phyloP scores from a whole-genome alignment of 2,329 filamentous ascomycete genomes.

The Diaporthe sp. region DNA sequence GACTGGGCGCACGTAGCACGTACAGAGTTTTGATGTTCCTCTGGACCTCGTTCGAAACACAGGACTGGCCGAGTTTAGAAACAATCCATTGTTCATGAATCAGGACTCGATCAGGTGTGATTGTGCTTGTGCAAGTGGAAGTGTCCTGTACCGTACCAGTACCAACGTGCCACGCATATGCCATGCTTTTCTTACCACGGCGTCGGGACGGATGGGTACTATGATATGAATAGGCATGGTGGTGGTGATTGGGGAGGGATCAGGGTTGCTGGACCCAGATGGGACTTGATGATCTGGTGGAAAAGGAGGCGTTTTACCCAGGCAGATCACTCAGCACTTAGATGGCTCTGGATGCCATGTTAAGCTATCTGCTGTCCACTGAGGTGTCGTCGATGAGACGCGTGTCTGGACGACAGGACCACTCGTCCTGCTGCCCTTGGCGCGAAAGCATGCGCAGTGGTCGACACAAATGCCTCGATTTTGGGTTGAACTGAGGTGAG shows the following conservation, averaged over 20 bases:
- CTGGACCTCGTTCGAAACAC: not conserved
- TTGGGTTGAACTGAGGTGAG: not conserved
- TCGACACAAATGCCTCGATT: not conserved
- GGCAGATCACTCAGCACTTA: not conserved
- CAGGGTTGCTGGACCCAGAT: not conserved
- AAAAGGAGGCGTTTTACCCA: not conserved
- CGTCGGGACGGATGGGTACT: not conserved
- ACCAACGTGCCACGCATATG: not conserved
- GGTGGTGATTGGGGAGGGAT: not conserved
- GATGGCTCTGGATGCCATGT: not conserved
- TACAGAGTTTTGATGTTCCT: not conserved
- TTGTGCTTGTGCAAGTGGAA: not conserved
- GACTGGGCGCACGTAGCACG: not conserved
- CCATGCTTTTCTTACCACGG: not conserved
- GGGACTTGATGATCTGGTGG: not conserved
- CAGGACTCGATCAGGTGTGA: not conserved
- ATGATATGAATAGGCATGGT: not conserved
- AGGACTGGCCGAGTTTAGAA: slow-evolving; percentile 23
- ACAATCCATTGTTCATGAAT: slow-evolving; percentile 20
- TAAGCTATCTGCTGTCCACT: not conserved
- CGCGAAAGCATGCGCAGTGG: not conserved
- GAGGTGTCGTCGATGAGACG: not conserved
- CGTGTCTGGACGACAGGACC: slow-evolving; percentile 21
- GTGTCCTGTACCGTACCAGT: not conserved
- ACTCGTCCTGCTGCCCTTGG: not conserved